Conservation (phyloP, 352 stramenopile species). For the Globisporangium echinulatum region DNA sequence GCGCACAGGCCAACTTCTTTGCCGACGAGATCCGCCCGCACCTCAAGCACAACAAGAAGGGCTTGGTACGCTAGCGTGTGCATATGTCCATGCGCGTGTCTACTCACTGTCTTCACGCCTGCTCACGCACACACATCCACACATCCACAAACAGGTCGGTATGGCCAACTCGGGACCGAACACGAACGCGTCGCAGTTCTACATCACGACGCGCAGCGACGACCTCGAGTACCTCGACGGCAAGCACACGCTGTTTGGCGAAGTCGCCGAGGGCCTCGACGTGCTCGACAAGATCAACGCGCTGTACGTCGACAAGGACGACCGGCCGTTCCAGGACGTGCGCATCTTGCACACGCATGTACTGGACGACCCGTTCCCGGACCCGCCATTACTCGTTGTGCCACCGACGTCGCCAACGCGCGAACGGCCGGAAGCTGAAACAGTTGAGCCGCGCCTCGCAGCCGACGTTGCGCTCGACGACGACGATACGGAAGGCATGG, state of each 20-base stretch:
- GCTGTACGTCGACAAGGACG: conserved; percentile 93
- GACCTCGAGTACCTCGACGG: conserved; percentile 90
- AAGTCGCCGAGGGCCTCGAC: conserved; percentile 92
- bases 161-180: conserved; percentile 82
- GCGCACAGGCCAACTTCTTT: conserved; percentile 64
- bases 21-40: conserved; percentile 63
- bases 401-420: conserved; percentile 80
- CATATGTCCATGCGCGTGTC: background rate
- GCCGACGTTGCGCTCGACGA: conserved; percentile 85
- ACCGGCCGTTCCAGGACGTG: conserved; percentile 95
- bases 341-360: conserved; percentile 92
- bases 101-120: background rate
- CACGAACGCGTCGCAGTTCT: conserved; percentile 92
- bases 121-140: background rate
- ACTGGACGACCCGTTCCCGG: conserved; percentile 80
- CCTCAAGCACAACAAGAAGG: conserved; percentile 47
- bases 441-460: conserved; percentile 85
- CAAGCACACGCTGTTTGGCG: conserved; percentile 89
- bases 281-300: conserved; percentile 93
- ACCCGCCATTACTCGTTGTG: conserved; percentile 60
- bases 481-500: conserved; percentile 52
- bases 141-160: conserved; percentile 27
- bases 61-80: conserved; percentile 16
- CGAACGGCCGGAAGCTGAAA: conserved; percentile 89
- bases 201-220: conserved; percentile 92